A percentile compares a stretch with the other conserved stretches of the same genome.
These are phyloP conservation scores for Lolium multiflorum DNA, from an alignment of 176 grass and related monocot species.

Conservation along the genomic window DNA sequence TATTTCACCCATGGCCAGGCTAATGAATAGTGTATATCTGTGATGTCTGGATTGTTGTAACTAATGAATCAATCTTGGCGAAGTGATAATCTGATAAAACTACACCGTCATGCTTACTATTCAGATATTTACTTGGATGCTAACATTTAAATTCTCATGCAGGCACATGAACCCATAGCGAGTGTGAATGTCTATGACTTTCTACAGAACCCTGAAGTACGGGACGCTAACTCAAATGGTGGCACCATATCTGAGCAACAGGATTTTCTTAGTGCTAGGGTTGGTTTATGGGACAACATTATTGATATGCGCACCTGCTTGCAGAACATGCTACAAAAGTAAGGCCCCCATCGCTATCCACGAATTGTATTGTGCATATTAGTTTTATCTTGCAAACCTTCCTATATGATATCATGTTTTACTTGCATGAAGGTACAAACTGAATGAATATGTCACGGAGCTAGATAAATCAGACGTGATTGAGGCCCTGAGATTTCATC, in stretches of 20 bases:
- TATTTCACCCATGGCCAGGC: slow-evolving; percentile 21
- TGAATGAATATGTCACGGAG: slow-evolving; percentile 54
- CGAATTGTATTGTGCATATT: slow-evolving; percentile 22
- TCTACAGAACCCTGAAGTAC: slow-evolving; percentile 40
- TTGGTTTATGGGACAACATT: slow-evolving; percentile 73
- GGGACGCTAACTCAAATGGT: slow-evolving; percentile 24
- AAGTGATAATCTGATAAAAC: not conserved
- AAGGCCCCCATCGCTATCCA: slow-evolving; percentile 42
- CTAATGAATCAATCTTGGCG: slow-evolving; percentile 16
- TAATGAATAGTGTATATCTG: not conserved
- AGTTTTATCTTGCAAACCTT: slow-evolving; percentile 37
- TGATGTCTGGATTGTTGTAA: slow-evolving; percentile 33
- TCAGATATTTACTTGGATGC: slow-evolving; percentile 28
- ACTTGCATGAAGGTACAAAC: slow-evolving; percentile 66
- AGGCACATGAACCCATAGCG: slow-evolving; percentile 49
- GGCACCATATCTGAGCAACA: slow-evolving; percentile 19
- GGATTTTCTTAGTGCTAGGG: slow-evolving; percentile 50
- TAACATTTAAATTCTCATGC: slow-evolving; percentile 42
- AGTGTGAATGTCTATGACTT: slow-evolving; percentile 59
- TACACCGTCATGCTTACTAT: not conserved
- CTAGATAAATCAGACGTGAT: slow-evolving; percentile 62
- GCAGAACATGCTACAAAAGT: slow-evolving; percentile 74
- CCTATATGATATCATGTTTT: slow-evolving; percentile 33
- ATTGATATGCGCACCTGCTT: slow-evolving; percentile 79
- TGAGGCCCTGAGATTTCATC: slow-evolving; percentile 72